phyloP scores from a whole-genome alignment of 2,329 filamentous ascomycete species.

The Claviceps sp. region DNA sequence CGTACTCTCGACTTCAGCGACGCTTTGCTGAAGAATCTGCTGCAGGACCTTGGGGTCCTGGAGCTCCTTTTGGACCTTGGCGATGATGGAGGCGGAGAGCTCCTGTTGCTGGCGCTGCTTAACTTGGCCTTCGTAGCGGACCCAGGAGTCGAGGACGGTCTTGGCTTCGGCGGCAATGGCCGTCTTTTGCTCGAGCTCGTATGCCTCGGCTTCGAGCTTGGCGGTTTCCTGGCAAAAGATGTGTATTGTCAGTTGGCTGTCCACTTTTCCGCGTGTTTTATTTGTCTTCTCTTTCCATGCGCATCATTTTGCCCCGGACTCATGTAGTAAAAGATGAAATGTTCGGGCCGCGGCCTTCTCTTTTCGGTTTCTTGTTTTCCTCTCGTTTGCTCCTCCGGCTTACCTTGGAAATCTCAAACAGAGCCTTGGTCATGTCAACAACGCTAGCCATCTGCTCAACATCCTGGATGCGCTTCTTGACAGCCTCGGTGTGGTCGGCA shows the following conservation, averaged over 20 bases:
- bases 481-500: slow-evolving; percentile 86
- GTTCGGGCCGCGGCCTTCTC: neutral
- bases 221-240: slow-evolving; percentile 66
- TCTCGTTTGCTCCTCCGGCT: neutral
- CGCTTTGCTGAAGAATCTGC: slow-evolving; percentile 95
- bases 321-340: too few relatives aligned
- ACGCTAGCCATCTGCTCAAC: slow-evolving; percentile 91
- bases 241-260: neutral
- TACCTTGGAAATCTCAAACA: slow-evolving; percentile 98
- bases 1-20: slow-evolving; percentile 89
- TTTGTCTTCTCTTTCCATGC: neutral
- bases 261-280: too few relatives aligned
- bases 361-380: neutral
- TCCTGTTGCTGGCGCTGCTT: slow-evolving; percentile 98
- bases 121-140: slow-evolving; percentile 95
- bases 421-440: slow-evolving; percentile 89
- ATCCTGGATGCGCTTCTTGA: slow-evolving; percentile 85
- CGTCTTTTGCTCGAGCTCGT: slow-evolving; percentile 93
- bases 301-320: too few relatives aligned
- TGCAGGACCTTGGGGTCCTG: slow-evolving; percentile 95
- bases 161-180: slow-evolving; percentile 88
- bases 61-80: slow-evolving; percentile 97
- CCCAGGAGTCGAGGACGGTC: slow-evolving; percentile 92
- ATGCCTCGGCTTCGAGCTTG: slow-evolving; percentile 87
- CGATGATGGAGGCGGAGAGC: slow-evolving; percentile 81